Conservation (phyloP, 2,329 filamentous ascomycete genomes). For the Saccharata proteae region DNA sequence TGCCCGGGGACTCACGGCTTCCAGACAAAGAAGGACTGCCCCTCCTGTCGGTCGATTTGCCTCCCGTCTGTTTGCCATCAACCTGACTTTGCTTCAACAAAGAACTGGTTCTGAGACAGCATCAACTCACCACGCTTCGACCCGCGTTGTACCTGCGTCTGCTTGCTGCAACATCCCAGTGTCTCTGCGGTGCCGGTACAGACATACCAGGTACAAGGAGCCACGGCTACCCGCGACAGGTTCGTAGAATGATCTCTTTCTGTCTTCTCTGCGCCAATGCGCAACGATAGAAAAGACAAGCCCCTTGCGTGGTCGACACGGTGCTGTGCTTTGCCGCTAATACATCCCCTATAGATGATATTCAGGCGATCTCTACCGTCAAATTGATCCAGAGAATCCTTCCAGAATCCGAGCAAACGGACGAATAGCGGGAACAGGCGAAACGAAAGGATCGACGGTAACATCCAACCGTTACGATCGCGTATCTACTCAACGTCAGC, state of each 20-base stretch:
- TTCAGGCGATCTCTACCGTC: conserved; percentile 2
- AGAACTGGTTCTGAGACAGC: conserved; percentile 19
- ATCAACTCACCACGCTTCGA: conserved; percentile 20
- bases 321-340: conserved; percentile 3
- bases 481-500: not conserved
- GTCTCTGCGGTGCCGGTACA: conserved; percentile 6
- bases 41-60: conserved; percentile 15
- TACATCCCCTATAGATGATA: conserved; percentile 5
- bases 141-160: conserved; percentile 14
- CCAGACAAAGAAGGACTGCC: conserved; percentile 25
- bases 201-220: conserved; percentile 17
- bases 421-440: conserved; percentile 8
- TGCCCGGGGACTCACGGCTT: conserved; percentile 17
- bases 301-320: conserved; percentile 11
- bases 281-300: conserved; percentile 17
- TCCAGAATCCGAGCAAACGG: conserved; percentile 13
- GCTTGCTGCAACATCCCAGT: conserved; percentile 15
- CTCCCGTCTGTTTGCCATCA: conserved; percentile 15
- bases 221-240: conserved; percentile 22
- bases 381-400: conserved; percentile 10
- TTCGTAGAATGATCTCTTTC: conserved; percentile 19
- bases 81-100: conserved; percentile 20
- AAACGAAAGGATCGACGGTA: conserved; percentile 1
- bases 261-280: conserved; percentile 20
- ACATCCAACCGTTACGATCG: not conserved